Evolutionary conservation across 495 filamentous ascomycete genomes (phyloP).

Genomic region (Astrothelium subdiscretum): DNA sequence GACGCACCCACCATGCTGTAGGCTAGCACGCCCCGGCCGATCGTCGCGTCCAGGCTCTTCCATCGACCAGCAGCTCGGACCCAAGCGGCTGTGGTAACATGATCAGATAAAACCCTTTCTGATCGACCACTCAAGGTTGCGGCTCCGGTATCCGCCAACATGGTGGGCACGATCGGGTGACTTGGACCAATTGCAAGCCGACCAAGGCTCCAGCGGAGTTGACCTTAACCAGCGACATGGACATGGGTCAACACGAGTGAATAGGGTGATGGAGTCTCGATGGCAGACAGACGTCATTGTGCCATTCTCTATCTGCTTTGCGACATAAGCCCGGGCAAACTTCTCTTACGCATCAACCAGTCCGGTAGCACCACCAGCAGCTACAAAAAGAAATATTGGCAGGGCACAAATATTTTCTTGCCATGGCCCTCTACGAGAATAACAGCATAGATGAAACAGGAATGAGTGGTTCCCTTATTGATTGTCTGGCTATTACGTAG

Average conservation of each 20-base stretch:
- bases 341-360: too few relatives aligned
- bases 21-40: not conserved
- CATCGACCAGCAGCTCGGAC: not conserved
- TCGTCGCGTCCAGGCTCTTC: not conserved
- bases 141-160: not conserved
- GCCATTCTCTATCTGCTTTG: not conserved
- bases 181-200: not conserved
- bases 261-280: not conserved
- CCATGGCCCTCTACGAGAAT: too few relatives aligned
- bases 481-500: too few relatives aligned
- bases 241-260: not conserved
- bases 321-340: too few relatives aligned
- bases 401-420: too few relatives aligned
- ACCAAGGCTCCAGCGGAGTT: not conserved
- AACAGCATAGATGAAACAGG: too few relatives aligned
- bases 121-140: not conserved
- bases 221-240: not conserved
- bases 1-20: not conserved
- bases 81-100: constrained; percentile 1
- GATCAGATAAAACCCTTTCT: not conserved
- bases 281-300: not conserved
- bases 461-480: too few relatives aligned
- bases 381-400: too few relatives aligned
- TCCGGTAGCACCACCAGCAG: too few relatives aligned
- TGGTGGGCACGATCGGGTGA: not conserved